Conservation (phyloP, 2,329 filamentous ascomycete genomes). For the Colletotrichum destructivum region DNA sequence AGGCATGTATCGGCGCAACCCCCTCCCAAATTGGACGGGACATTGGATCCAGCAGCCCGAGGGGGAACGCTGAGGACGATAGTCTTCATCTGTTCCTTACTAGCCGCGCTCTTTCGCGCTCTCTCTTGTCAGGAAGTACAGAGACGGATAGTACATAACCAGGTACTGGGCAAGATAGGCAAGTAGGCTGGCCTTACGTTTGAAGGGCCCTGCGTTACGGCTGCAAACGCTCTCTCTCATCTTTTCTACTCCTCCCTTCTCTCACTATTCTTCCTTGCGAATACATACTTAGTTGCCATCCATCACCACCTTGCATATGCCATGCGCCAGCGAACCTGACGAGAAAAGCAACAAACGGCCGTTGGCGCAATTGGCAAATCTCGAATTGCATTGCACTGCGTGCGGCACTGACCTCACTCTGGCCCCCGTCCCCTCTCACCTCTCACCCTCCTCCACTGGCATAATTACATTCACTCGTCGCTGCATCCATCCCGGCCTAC, state of each 20-base stretch:
- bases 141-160: too few species aligned
- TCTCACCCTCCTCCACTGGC: conserved; percentile 25
- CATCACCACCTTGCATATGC: conserved; percentile 3
- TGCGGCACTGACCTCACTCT: conserved; percentile 36
- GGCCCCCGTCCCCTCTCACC: conserved; percentile 15
- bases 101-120: too few species aligned
- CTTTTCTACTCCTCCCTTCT: background rate
- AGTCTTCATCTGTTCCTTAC: too few species aligned
- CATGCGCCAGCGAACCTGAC: background rate
- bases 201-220: too few species aligned
- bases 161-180: too few species aligned
- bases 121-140: too few species aligned
- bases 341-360: background rate
- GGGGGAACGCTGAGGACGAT: background rate
- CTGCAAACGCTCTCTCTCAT: background rate
- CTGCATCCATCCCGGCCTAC: background rate
- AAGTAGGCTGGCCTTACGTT: too few species aligned
- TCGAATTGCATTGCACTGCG: conserved; percentile 10
- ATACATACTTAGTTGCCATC: background rate
- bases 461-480: conserved; percentile 29
- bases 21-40: conserved; percentile 38
- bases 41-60: conserved; percentile 35
- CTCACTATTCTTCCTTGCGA: background rate
- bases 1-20: conserved; percentile 15
- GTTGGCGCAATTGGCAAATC: conserved; percentile 17